phyloP scores from a whole-genome alignment of 2,329 filamentous ascomycete genomes.

The Scolecobasidium constrictum region DNA sequence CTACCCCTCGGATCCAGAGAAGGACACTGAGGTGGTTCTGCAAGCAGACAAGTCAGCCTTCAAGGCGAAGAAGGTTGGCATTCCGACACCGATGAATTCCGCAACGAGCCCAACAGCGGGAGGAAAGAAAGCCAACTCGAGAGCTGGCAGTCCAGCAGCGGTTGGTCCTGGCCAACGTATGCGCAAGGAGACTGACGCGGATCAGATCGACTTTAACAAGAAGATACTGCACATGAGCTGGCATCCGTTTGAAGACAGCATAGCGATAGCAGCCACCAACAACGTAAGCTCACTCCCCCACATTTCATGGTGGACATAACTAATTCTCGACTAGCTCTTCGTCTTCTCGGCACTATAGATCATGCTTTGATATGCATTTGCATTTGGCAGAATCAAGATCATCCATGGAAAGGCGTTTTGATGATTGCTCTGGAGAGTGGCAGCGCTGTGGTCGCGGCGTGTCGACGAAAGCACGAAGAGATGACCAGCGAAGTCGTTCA shows the following conservation, averaged over 20 bases:
- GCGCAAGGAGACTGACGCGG: conserved; percentile 97
- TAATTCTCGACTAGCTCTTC: conserved; percentile 33
- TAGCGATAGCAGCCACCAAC: conserved; percentile 97
- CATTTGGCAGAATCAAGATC: background rate
- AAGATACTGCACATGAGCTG: conserved; percentile 99
- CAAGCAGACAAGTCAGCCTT: conserved; percentile 98
- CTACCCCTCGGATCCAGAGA: conserved; percentile 89
- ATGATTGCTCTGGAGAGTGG: no score
- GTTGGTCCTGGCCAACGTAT: conserved; percentile 79
- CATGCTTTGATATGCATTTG: background rate
- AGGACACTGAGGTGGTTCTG: conserved; percentile 92
- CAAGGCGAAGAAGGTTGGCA: conserved; percentile 98
- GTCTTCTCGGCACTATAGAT: conserved; percentile 43
- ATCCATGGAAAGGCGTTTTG: background rate
- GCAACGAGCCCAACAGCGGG: conserved; percentile 60
- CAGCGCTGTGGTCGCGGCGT: no score
- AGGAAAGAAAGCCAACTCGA: conserved; percentile 77
- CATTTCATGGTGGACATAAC: conserved; percentile 1
- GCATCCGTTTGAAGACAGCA: conserved; percentile 99
- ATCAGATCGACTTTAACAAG: conserved; percentile 99
- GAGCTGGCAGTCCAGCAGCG: conserved; percentile 77
- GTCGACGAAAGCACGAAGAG: no score
- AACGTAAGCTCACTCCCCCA: conserved; percentile 58
- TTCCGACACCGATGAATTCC: conserved; percentile 92
- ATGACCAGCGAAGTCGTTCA: no score